Evolutionary conservation across 495 filamentous ascomycete genomes (phyloP).

Genomic region (Penicillium arizonense): DNA sequence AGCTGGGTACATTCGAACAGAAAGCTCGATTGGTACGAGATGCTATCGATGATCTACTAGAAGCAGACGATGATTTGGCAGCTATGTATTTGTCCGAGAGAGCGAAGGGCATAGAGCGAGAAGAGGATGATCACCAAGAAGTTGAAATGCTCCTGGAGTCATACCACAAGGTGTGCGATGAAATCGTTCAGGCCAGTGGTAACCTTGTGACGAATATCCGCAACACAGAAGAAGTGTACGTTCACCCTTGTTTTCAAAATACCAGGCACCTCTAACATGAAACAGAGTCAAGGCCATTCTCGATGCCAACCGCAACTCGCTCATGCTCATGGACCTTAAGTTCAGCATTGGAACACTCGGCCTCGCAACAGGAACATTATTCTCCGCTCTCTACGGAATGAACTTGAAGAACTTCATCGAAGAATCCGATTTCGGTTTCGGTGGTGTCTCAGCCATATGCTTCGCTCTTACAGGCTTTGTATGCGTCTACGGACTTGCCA

Average conservation of each 20-base stretch:
- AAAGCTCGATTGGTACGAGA: slow-evolving; percentile 93
- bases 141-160: slow-evolving; percentile 95
- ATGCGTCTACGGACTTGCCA: slow-evolving; percentile 74
- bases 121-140: slow-evolving; percentile 90
- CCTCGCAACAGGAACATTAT: slow-evolving; percentile 86
- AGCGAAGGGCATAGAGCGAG: slow-evolving; percentile 65
- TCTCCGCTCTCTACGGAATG: slow-evolving; percentile 98
- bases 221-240: slow-evolving; percentile 97
- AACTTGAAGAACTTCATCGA: slow-evolving; percentile 99
- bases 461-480: slow-evolving; percentile 72
- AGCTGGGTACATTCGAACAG: slow-evolving; percentile 94
- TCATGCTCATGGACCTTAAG: slow-evolving; percentile 96
- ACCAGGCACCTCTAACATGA: slow-evolving; percentile 5
- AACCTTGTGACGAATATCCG: slow-evolving; percentile 94
- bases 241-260: not conserved
- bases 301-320: slow-evolving; percentile 93
- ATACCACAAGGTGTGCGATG: slow-evolving; percentile 96
- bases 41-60: slow-evolving; percentile 92
- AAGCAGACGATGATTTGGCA: slow-evolving; percentile 93
- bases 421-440: slow-evolving; percentile 89
- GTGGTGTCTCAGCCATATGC: slow-evolving; percentile 66
- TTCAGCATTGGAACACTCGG: slow-evolving; percentile 94
- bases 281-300: slow-evolving; percentile 90
- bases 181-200: slow-evolving; percentile 92
- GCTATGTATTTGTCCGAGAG: slow-evolving; percentile 95